phyloP scores from a whole-genome alignment of 1,284 basidiomycete genomes.

The Ceratorhiza oryzae-sativae region DNA sequence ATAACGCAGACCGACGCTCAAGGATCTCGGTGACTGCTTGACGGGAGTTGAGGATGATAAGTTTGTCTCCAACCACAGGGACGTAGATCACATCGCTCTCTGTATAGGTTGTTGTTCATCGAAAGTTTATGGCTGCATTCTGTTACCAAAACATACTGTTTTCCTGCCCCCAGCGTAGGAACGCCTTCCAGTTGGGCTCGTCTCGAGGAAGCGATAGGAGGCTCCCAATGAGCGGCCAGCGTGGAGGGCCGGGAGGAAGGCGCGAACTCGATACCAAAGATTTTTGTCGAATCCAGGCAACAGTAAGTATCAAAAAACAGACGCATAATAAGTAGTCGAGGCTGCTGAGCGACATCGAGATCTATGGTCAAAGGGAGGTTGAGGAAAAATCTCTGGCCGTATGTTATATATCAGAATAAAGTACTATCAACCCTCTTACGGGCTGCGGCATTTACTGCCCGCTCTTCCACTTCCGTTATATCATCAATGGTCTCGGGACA shows the following conservation, averaged over 20 bases:
- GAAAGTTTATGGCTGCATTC: too few species aligned
- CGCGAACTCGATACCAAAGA: not conserved
- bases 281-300: not conserved
- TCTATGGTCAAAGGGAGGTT: too few species aligned
- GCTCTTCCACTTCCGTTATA: too few species aligned
- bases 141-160: too few species aligned
- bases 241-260: constrained; percentile 14
- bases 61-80: constrained; percentile 14
- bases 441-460: too few species aligned
- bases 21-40: constrained; percentile 37
- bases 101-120: too few species aligned
- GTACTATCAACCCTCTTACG: too few species aligned
- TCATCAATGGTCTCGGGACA: too few species aligned
- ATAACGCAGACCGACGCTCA: constrained; percentile 29
- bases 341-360: too few species aligned
- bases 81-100: constrained; percentile 39
- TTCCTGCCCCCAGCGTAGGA: constrained; percentile 46
- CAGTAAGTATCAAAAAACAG: not conserved
- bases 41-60: constrained; percentile 35
- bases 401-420: too few species aligned
- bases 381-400: too few species aligned
- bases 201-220: constrained; percentile 39
- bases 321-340: not conserved
- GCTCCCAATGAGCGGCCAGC: constrained; percentile 20
- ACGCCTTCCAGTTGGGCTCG: constrained; percentile 39